Evolutionary conservation across 495 filamentous ascomycete species (phyloP), one percentile per base, ranked within the genome.

Genomic region (Parmelia sp.): DNA sequence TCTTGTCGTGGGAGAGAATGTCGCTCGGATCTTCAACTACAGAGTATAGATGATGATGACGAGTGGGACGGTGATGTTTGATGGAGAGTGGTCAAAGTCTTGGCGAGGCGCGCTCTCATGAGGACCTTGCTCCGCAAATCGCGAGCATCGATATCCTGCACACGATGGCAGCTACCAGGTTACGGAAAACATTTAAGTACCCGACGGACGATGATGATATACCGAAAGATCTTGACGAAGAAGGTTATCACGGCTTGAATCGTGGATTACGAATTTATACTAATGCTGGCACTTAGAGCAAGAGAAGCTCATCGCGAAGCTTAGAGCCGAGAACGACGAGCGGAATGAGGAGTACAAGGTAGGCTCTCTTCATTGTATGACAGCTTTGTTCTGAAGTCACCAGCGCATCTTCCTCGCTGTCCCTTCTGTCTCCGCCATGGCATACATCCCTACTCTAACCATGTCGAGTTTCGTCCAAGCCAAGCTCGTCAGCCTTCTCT

Each of bases 131-230:
- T 40, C 37, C 10, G 37, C 37, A 40, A 40, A 44, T 44, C 15
- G 40, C 40, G 17, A 19, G 40, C 17, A 21, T 5, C 40, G n/a
- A 19, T 44, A 36, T 36, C 4, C 40, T 21, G 21, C 40, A 44
- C 3, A 44, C 15, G 1, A 44, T 44, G 40, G 40, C 40, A 21
- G 70, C 76, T 29, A 72, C 84, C 49, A 80, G 84, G 62, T 73
- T 88, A 57, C 82, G 87, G 21, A 82, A 78, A 58, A 83, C 82
- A 21, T 88, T 89, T 73, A 80, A 77, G 17, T 89, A 89, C 77
- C 82, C 83, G 9, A 73, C 77, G 47, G 74, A 77, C 51, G 76
- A 79, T 37, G 76, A 78, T 59, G 66, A 69, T 65, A 58, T 21
- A 2, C 79, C 79, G 25, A 77, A 82, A 64, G 79, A 85, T 62